These are phyloP conservation scores for Botryotinia convoluta DNA, from an alignment of 2,329 filamentous ascomycete genomes.

Conservation along the genomic window DNA sequence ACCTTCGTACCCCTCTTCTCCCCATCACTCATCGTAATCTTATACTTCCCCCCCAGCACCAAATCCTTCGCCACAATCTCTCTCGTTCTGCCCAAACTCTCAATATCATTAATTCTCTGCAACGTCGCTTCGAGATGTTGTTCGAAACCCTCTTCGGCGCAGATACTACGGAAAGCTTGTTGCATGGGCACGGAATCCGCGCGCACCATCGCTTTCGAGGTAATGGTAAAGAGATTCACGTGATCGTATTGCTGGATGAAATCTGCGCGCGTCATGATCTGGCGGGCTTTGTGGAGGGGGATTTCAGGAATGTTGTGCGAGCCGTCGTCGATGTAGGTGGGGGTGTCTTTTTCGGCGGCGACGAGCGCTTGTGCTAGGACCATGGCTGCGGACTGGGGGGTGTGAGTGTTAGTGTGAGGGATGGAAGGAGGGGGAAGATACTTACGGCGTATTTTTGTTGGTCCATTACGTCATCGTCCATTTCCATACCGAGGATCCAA, in stretches of 20 bases:
- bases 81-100: slow-evolving; percentile 87
- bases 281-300: slow-evolving; percentile 76
- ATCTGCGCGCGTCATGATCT: slow-evolving; percentile 94
- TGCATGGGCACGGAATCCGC: slow-evolving; percentile 97
- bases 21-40: slow-evolving; percentile 46
- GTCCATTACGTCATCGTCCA: slow-evolving; percentile 98
- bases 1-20: slow-evolving; percentile 30
- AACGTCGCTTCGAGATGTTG: slow-evolving; percentile 79
- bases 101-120: slow-evolving; percentile 85
- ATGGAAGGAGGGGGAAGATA: slow-evolving; percentile 29
- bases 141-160: slow-evolving; percentile 71
- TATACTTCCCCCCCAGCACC: slow-evolving; percentile 79
- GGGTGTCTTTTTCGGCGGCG: slow-evolving; percentile 60
- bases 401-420: slow-evolving; percentile 10
- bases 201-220: slow-evolving; percentile 78
- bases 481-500: slow-evolving; percentile 71
- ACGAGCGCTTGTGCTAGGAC: slow-evolving; percentile 87
- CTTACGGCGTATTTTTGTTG: slow-evolving; percentile 91
- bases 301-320: slow-evolving; percentile 63
- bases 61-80: slow-evolving; percentile 95
- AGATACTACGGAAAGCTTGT: slow-evolving; percentile 83
- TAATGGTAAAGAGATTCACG: slow-evolving; percentile 93
- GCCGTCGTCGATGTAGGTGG: slow-evolving; percentile 21
- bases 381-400: slow-evolving; percentile 76
- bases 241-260: slow-evolving; percentile 93